phyloP scores from a whole-genome alignment of 2,329 filamentous ascomycete species.

The Fusarium sublunatum region DNA sequence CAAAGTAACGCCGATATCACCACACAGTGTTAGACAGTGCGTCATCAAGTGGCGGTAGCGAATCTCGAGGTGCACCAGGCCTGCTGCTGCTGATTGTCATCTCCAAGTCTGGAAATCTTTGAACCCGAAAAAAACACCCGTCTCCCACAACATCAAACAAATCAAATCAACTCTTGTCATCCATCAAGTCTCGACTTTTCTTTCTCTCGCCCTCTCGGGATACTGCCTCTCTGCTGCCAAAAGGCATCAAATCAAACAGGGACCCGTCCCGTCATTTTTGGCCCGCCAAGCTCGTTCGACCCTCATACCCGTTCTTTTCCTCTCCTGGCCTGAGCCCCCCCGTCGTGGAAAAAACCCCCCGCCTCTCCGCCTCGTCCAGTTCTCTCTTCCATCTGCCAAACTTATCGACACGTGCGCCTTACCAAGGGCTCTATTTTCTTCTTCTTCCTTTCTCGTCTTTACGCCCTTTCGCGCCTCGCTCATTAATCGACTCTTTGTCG shows the following conservation, averaged over 20 bases:
- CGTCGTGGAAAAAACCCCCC: constrained; percentile 45
- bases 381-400: constrained; percentile 44
- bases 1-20: background rate
- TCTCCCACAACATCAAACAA: constrained; percentile 13
- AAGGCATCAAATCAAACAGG: constrained; percentile 30
- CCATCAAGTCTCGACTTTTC: constrained; percentile 6
- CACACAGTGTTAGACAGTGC: constrained; percentile 28
- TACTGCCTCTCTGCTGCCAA: constrained; percentile 24
- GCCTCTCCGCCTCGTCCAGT: constrained; percentile 47
- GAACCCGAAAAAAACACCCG: constrained; percentile 10
- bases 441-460: constrained; percentile 22
- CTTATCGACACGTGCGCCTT: constrained; percentile 49
- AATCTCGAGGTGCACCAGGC: constrained; percentile 14
- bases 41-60: constrained; percentile 34
- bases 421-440: constrained; percentile 39
- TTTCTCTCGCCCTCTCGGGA: constrained; percentile 25
- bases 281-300: constrained; percentile 39
- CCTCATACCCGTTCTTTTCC: constrained; percentile 44
- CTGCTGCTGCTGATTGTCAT: constrained; percentile 18
- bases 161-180: constrained; percentile 15
- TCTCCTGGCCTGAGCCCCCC: constrained; percentile 39
- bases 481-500: constrained; percentile 42
- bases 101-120: constrained; percentile 6
- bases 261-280: constrained; percentile 30
- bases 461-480: constrained; percentile 28